A percentile compares a stretch with the other conserved stretches of the same genome.
Conservation (phyloP, 768 basidiomycete species). For the Brasilioporus rufonigricans region DNA sequence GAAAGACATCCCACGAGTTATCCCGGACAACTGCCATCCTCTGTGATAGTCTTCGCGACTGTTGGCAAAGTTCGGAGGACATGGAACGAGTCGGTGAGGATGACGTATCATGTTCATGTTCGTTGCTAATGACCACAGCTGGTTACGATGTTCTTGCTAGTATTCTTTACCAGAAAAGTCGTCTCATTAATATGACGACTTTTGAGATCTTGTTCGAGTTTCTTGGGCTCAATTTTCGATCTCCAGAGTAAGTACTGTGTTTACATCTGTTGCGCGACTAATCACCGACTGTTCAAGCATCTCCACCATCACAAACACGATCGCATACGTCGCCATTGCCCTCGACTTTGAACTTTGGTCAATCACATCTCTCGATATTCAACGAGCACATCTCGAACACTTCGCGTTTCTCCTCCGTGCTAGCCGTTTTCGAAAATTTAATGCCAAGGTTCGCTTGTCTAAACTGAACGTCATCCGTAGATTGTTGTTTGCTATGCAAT, state of each 20-base stretch:
- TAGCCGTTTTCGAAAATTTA: constrained; percentile 77
- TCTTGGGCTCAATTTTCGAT: constrained; percentile 78
- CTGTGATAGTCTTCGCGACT: constrained; percentile 73
- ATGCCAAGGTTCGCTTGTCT: constrained; percentile 66
- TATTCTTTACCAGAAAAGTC: constrained; percentile 68
- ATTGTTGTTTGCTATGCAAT: constrained; percentile 79
- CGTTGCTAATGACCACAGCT: constrained; percentile 41
- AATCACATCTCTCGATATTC: constrained; percentile 65
- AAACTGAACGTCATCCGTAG: constrained; percentile 72
- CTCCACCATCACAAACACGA: constrained; percentile 78
- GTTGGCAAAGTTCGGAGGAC: constrained; percentile 93
- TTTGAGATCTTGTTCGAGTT: constrained; percentile 87
- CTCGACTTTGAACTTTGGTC: constrained; percentile 94
- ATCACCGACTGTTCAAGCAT: constrained; percentile 43
- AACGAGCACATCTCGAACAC: constrained; percentile 76
- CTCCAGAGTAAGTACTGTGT: constrained; percentile 61
- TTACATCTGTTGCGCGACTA: background rate
- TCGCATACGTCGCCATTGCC: constrained; percentile 80
- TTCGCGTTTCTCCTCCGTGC: constrained; percentile 70
- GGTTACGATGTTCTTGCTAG: constrained; percentile 86
- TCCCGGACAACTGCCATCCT: constrained; percentile 71
- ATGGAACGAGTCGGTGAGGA: constrained; percentile 83
- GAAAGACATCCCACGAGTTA: constrained; percentile 72
- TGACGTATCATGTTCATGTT: background rate
- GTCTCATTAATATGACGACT: constrained; percentile 72